phyloP scores from a whole-genome alignment of 805 yeast species.

The Wickerhamomyces chaumierensis region DNA sequence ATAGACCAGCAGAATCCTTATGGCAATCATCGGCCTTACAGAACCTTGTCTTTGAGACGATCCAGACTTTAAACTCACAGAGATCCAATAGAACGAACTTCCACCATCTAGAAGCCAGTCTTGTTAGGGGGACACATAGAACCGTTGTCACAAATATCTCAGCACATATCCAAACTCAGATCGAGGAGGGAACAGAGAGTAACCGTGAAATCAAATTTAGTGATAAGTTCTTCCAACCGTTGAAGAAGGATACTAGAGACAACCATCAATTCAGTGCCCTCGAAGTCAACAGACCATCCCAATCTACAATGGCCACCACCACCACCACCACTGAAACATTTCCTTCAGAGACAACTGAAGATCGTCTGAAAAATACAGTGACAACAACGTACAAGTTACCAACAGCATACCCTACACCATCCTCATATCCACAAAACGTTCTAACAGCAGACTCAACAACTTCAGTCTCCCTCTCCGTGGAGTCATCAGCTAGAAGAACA shows the following conservation, averaged over 20 bases:
- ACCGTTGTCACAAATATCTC: slow-evolving; percentile 34
- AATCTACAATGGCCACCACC: neutral
- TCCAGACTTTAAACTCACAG: slow-evolving; percentile 30
- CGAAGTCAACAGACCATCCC: slow-evolving; percentile 15
- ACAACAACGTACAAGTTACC: slow-evolving; percentile 4
- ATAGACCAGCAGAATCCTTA: slow-evolving; percentile 1
- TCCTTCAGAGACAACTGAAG: no score
- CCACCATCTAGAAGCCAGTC: slow-evolving; percentile 30
- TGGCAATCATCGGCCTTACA: slow-evolving; percentile 36
- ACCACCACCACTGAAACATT: neutral
- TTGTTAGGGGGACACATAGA: slow-evolving; percentile 31
- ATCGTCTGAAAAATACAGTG: slow-evolving; percentile 4
- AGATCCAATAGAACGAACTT: slow-evolving; percentile 24
- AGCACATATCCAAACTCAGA: slow-evolving; percentile 7
- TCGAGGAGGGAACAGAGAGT: neutral
- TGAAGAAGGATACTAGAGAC: neutral
- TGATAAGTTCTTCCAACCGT: slow-evolving; percentile 2
- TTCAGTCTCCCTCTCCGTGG: slow-evolving; percentile 11
- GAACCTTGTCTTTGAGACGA: slow-evolving; percentile 32
- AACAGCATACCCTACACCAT: slow-evolving; percentile 14
- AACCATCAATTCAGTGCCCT: slow-evolving; percentile 19
- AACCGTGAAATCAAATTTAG: slow-evolving; percentile 6
- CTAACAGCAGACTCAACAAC: slow-evolving; percentile 8
- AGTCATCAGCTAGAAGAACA: slow-evolving; percentile 9
- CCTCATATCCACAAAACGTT: slow-evolving; percentile 23